Conservation (phyloP, 2,329 filamentous ascomycete species). For the Chaetomium globosum region DNA sequence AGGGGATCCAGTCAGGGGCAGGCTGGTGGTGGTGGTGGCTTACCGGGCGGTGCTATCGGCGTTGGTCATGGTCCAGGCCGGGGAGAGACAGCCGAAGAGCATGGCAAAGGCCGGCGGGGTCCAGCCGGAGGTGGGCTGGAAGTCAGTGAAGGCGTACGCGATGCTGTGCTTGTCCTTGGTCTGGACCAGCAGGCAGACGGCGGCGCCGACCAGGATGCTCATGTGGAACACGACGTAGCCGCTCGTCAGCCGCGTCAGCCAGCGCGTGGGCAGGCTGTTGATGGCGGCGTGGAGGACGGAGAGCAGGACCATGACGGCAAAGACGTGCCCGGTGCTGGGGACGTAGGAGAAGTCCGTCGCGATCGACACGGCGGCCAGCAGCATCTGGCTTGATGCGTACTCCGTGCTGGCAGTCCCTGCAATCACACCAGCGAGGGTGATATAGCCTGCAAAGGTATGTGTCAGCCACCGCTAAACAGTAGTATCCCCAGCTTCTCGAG, state of each 20-base stretch:
- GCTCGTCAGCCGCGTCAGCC: conserved; percentile 62
- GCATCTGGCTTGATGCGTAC: conserved; percentile 59
- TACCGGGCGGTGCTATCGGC: conserved; percentile 41
- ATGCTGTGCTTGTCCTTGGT: conserved; percentile 55
- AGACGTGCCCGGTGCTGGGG: conserved; percentile 51
- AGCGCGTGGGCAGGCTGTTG: conserved; percentile 59
- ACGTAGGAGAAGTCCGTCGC: conserved; percentile 50
- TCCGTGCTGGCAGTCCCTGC: conserved; percentile 59
- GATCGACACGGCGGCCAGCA: conserved; percentile 59
- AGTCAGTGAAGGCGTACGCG: conserved; percentile 58
- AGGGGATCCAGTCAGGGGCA: no score
- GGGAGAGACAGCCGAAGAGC: conserved; percentile 62
- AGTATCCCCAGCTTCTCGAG: neutral
- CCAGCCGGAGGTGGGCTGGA: conserved; percentile 57
- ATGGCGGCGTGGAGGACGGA: conserved; percentile 55
- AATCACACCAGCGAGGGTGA: conserved; percentile 56
- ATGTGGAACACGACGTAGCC: conserved; percentile 61
- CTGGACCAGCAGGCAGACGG: conserved; percentile 54
- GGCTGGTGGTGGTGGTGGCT: no score
- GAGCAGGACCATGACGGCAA: conserved; percentile 59
- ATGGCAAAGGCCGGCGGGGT: conserved; percentile 57
- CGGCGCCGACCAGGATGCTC: conserved; percentile 53
- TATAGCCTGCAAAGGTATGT: conserved; percentile 47
- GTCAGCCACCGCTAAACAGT: neutral
- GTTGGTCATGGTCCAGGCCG: conserved; percentile 62